Percentiles rank a stretch among this genome's conserved stretches.
Evolutionary conservation across 139 green algal genomes (phyloP).

Genomic region (Monoraphidium neglectum): DNA sequence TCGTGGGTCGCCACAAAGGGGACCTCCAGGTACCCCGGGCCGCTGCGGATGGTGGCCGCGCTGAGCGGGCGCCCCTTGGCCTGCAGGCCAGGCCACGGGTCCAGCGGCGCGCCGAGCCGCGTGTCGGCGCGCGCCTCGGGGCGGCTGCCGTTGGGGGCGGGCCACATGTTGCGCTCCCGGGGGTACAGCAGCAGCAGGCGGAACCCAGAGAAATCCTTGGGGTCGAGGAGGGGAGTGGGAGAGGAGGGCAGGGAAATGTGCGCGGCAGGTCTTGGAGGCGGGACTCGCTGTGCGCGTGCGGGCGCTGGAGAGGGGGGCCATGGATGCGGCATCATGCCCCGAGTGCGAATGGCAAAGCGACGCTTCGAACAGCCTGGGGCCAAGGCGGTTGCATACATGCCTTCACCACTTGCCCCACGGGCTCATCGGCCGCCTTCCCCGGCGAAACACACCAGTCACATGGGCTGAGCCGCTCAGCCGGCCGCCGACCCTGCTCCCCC

Average conservation of each 20-base stretch:
- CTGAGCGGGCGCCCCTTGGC: slow-evolving; percentile 75
- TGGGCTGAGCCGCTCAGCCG: no score
- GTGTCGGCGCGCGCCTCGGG: slow-evolving; percentile 37
- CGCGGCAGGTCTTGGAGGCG: no score
- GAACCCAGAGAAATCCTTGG: slow-evolving; percentile 93
- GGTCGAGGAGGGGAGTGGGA: not conserved
- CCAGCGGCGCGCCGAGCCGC: slow-evolving; percentile 57
- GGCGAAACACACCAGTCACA: not conserved
- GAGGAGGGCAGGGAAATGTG: not conserved
- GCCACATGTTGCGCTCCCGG: slow-evolving; percentile 68
- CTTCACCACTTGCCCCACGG: not conserved
- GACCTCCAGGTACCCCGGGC: slow-evolving; percentile 84
- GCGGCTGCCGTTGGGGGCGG: slow-evolving; percentile 60
- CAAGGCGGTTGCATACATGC: not conserved
- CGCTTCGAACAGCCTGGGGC: not conserved
- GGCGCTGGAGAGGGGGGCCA: no score
- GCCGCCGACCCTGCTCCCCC: not conserved
- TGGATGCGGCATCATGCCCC: no score
- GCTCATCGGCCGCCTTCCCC: not conserved
- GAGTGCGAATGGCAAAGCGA: not conserved
- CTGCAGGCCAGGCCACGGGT: slow-evolving; percentile 50
- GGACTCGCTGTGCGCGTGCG: no score
- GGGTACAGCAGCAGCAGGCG: slow-evolving; percentile 74
- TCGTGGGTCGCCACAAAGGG: slow-evolving; percentile 90
- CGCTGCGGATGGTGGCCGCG: slow-evolving; percentile 84